Evolutionary conservation across 257 asterid genomes (phyloP).

Genomic region (Capsicum baccatum): DNA sequence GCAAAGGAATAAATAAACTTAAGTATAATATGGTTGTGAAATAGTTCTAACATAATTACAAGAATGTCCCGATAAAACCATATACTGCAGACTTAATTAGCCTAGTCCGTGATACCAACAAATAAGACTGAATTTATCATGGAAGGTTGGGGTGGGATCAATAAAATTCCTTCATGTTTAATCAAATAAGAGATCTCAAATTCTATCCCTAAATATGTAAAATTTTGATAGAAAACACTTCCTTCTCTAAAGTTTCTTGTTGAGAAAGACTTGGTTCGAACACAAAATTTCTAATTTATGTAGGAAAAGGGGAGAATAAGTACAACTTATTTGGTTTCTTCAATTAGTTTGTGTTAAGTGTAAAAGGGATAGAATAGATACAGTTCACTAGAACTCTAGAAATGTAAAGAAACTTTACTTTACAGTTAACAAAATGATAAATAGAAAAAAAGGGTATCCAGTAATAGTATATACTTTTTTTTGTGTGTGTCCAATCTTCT

Average conservation of each 20-base stretch:
- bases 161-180: too few relatives aligned
- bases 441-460: not conserved
- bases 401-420: too few relatives aligned
- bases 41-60: not conserved
- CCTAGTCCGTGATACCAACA: too few relatives aligned
- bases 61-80: not conserved
- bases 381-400: too few relatives aligned
- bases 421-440: too few relatives aligned
- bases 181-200: not conserved
- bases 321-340: slow-evolving; percentile 20
- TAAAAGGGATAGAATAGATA: not conserved
- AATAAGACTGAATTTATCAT: too few relatives aligned
- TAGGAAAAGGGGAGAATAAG: not conserved
- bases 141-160: too few relatives aligned
- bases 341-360: not conserved
- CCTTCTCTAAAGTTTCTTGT: too few relatives aligned
- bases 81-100: not conserved
- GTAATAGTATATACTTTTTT: not conserved
- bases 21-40: not conserved
- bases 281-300: not conserved
- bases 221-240: not conserved
- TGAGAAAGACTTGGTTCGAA: too few relatives aligned
- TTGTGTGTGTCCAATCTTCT: not conserved
- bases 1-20: not conserved
- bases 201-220: not conserved